A percentile compares a stretch with the other conserved stretches of the same genome.
phyloP scores from a whole-genome alignment of 371 early-diverging fungal species.

The Blakeslea trispora region DNA sequence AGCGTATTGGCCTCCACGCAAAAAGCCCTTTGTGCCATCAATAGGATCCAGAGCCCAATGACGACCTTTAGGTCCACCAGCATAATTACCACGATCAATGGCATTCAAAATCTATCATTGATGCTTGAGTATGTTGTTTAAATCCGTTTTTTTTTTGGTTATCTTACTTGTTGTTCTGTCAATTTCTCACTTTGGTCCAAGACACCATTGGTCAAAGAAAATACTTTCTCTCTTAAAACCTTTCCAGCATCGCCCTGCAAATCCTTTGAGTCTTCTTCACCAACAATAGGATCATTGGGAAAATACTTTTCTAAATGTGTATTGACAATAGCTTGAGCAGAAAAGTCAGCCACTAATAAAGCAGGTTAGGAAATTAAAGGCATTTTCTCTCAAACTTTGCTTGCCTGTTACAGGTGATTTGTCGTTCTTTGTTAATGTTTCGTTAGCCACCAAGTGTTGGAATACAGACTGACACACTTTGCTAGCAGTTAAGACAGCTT shows the following conservation, averaged over 20 bases:
- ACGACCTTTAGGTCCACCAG: conserved; percentile 81
- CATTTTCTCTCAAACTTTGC: background rate
- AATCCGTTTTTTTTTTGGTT: background rate
- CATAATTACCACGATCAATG: conserved; percentile 90
- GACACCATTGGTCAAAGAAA: conserved; percentile 78
- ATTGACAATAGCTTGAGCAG: conserved; percentile 96
- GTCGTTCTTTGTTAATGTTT: conserved; percentile 88
- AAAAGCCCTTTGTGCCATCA: conserved; percentile 94
- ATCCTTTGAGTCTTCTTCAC: conserved; percentile 92
- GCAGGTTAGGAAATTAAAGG: background rate
- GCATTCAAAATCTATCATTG: conserved; percentile 66
- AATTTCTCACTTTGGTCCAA: conserved; percentile 51
- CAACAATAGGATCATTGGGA: conserved; percentile 88
- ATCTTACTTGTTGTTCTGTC: conserved; percentile 65
- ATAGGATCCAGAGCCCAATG: conserved; percentile 98
- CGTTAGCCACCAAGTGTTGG: conserved; percentile 71
- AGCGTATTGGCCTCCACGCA: conserved; percentile 97
- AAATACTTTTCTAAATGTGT: conserved; percentile 71
- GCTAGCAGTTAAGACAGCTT: conserved; percentile 86
- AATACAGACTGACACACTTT: conserved; percentile 86
- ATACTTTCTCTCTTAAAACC: conserved; percentile 71
- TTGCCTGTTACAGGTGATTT: conserved; percentile 93
- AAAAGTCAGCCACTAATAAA: conserved; percentile 89
- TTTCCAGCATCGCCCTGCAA: conserved; percentile 73
- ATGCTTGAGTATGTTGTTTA: too few relatives aligned